Conservation (phyloP, 768 basidiomycete species). For the Cubamyces lactineus region DNA sequence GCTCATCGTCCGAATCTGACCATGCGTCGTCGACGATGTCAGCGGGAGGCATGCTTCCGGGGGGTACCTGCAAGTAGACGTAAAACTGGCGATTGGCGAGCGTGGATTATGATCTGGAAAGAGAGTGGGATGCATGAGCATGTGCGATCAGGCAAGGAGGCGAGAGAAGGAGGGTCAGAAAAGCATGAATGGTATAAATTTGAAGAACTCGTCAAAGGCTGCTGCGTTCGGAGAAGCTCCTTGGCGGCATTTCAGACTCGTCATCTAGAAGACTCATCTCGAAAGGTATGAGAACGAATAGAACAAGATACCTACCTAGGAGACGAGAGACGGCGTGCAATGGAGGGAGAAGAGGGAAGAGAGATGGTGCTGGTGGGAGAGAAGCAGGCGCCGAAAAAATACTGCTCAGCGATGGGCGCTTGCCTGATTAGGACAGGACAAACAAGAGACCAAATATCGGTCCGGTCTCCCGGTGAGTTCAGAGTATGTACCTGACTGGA, state of each 20-base stretch:
- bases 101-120: slow-evolving; percentile 22
- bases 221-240: slow-evolving; percentile 61
- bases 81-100: background rate
- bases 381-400: slow-evolving; percentile 9
- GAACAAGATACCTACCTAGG: slow-evolving; percentile 13
- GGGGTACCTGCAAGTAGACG: background rate
- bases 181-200: slow-evolving; percentile 92
- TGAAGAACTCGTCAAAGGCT: slow-evolving; percentile 61
- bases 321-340: slow-evolving; percentile 24
- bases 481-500: too few species aligned
- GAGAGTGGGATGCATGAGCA: slow-evolving; percentile 1
- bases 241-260: slow-evolving; percentile 76
- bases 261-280: slow-evolving; percentile 64
- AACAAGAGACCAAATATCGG: slow-evolving; percentile 15
- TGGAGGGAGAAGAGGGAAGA: background rate
- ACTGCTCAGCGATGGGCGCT: background rate
- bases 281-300: slow-evolving; percentile 2
- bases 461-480: slow-evolving; percentile 4
- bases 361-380: background rate
- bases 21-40: slow-evolving; percentile 60
- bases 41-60: slow-evolving; percentile 37
- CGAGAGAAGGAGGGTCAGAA: slow-evolving; percentile 55
- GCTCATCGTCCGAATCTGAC: slow-evolving; percentile 82
- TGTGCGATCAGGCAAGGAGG: slow-evolving; percentile 24
- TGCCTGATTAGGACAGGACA: background rate